These are phyloP conservation scores for Aureobasidium sp. DNA, from an alignment of 2,329 filamentous ascomycete species.

Conservation along the genomic window DNA sequence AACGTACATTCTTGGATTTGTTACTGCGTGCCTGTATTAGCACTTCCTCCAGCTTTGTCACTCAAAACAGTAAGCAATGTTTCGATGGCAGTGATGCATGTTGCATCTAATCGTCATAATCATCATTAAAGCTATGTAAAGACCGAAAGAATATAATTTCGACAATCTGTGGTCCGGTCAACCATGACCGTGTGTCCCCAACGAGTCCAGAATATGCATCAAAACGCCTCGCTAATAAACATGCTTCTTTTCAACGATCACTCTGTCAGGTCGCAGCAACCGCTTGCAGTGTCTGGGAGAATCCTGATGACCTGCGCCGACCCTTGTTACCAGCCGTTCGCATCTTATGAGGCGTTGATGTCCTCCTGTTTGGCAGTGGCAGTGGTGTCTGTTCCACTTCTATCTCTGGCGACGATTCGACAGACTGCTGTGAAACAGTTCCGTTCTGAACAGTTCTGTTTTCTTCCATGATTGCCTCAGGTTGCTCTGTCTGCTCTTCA, in stretches of 20 bases:
- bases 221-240: conserved; percentile 12
- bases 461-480: background rate
- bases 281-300: background rate
- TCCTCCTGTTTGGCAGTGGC: background rate
- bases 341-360: conserved; percentile 7
- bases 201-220: background rate
- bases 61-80: background rate
- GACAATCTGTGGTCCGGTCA: background rate
- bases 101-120: background rate
- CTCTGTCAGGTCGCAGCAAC: conserved; percentile 5
- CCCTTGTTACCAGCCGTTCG: conserved; percentile 4
- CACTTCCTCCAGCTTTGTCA: background rate
- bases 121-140: background rate
- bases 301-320: background rate
- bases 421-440: background rate
- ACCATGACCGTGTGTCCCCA: background rate
- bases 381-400: background rate
- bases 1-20: background rate
- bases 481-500: background rate
- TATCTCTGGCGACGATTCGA: background rate
- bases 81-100: background rate
- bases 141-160: background rate
- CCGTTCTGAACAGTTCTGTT: too few species aligned
- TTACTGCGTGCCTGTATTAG: background rate
- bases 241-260: background rate